Percentiles rank a stretch among this genome's conserved stretches.
Evolutionary conservation across 75 land plant genomes (phyloP).

Genomic region (Adiantum capillusveneris): DNA sequence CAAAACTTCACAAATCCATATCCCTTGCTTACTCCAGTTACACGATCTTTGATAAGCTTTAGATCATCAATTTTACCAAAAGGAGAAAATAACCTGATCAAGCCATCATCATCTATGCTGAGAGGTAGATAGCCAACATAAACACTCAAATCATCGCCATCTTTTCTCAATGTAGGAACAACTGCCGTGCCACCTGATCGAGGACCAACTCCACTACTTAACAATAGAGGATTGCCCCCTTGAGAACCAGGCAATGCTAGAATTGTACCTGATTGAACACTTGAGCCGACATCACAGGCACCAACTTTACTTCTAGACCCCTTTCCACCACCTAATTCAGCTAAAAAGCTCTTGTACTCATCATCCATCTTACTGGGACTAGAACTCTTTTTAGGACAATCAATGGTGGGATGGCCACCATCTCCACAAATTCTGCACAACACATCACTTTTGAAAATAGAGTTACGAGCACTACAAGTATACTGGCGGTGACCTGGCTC

Average conservation of each 20-base stretch:
- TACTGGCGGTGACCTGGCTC: conserved; percentile 24
- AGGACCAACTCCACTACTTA: too few species aligned
- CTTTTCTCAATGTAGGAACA: too few species aligned
- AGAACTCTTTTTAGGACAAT: conserved; percentile 20
- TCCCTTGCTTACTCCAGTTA: conserved; percentile 42
- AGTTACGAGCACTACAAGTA: conserved; percentile 6
- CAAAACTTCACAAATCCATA: conserved; percentile 47
- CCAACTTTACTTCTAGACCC: too few species aligned
- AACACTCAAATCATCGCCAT: conserved; percentile 28
- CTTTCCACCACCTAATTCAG: conserved; percentile 22
- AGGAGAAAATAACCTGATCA: conserved; percentile 29
- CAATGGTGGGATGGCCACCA: conserved; percentile 2
- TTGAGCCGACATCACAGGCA: too few species aligned
- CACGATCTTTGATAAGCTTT: conserved; percentile 31
- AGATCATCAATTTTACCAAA: conserved; percentile 23
- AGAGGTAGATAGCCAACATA: conserved; percentile 41
- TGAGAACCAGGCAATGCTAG: too few species aligned
- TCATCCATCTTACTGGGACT: conserved; percentile 20
- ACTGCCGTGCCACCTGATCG: too few species aligned
- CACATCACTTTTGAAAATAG: conserved; percentile 17
- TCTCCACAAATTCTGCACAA: conserved; percentile 18
- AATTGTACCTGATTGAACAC: too few species aligned
- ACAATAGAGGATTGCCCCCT: too few species aligned
- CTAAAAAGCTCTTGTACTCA: conserved; percentile 21
- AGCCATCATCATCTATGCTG: conserved; percentile 14